phyloP scores from a whole-genome alignment of 164 flowering plant species.

The Brasenia schreberi region DNA sequence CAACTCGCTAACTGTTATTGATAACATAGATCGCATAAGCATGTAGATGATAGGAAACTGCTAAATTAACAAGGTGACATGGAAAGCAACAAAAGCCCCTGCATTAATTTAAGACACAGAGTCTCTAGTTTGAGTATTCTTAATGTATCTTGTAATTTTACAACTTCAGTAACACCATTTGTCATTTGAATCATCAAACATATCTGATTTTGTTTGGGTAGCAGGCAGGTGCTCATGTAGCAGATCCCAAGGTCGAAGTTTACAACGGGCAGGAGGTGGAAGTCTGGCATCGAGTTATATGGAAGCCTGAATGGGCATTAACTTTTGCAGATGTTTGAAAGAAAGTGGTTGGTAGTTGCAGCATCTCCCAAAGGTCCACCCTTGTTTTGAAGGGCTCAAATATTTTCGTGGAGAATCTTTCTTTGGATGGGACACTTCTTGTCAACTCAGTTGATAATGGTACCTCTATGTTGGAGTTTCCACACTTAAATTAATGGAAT shows the following conservation, averaged over 20 bases:
- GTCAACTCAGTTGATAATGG: constrained; percentile 51
- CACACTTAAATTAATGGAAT: too few species aligned
- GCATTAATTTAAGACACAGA: too few species aligned
- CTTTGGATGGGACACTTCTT: constrained; percentile 76
- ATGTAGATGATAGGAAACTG: too few species aligned
- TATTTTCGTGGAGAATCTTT: constrained; percentile 46
- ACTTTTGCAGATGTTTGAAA: constrained; percentile 56
- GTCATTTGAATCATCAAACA: too few species aligned
- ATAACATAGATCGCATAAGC: too few species aligned
- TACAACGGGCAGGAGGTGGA: constrained; percentile 93
- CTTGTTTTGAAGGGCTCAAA: constrained; percentile 51
- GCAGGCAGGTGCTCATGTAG: constrained; percentile 73
- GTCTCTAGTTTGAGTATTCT: too few species aligned
- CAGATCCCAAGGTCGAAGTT: constrained; percentile 48
- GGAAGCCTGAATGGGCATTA: constrained; percentile 88
- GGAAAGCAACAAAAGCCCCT: too few species aligned
- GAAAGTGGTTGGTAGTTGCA: constrained; percentile 44
- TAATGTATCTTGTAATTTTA: too few species aligned
- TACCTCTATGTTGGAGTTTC: constrained; percentile 9
- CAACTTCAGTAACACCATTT: too few species aligned
- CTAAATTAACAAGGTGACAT: too few species aligned
- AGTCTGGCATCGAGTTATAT: constrained; percentile 81
- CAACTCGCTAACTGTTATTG: too few species aligned
- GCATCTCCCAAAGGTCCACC: constrained; percentile 69
- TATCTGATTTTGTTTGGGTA: constrained; percentile 3